phyloP scores from a whole-genome alignment of 1,284 basidiomycete genomes.

The Tilletia caries region DNA sequence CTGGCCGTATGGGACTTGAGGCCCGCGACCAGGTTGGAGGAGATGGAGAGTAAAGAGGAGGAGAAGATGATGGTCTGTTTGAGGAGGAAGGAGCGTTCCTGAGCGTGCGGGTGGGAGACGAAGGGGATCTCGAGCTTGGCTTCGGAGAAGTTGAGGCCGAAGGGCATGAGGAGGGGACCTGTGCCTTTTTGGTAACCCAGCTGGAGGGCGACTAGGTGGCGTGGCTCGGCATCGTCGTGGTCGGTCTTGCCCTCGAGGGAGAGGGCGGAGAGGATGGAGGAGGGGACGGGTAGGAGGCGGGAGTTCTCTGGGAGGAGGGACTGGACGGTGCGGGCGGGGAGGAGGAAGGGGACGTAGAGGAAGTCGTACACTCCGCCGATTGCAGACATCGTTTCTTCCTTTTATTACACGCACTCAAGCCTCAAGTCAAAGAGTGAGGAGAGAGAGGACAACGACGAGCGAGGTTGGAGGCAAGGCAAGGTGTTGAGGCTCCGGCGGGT shows the following conservation, averaged over 20 bases:
- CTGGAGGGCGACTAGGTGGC: constrained; percentile 12
- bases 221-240: neutral
- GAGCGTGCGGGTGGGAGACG: constrained; percentile 6
- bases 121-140: constrained; percentile 17
- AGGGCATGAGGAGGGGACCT: constrained; percentile 12
- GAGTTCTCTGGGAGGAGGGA: neutral
- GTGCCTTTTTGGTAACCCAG: constrained; percentile 14
- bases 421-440: too few species aligned
- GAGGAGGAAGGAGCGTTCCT: neutral
- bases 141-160: constrained; percentile 15
- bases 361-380: constrained; percentile 9
- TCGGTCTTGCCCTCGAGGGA: neutral
- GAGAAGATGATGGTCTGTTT: constrained; percentile 9
- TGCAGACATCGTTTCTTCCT: neutral
- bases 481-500: too few species aligned
- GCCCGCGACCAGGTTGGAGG: neutral
- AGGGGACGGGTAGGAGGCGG: constrained; percentile 6
- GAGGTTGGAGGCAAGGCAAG: too few species aligned
- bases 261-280: constrained; percentile 1
- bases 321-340: neutral
- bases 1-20: neutral
- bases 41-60: neutral
- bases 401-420: too few species aligned
- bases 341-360: constrained; percentile 6
- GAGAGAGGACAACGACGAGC: too few species aligned